Base-by-base conservation (phyloP, 2,329 filamentous ascomycete genomes). In the Trichoderma sp. region DNA sequence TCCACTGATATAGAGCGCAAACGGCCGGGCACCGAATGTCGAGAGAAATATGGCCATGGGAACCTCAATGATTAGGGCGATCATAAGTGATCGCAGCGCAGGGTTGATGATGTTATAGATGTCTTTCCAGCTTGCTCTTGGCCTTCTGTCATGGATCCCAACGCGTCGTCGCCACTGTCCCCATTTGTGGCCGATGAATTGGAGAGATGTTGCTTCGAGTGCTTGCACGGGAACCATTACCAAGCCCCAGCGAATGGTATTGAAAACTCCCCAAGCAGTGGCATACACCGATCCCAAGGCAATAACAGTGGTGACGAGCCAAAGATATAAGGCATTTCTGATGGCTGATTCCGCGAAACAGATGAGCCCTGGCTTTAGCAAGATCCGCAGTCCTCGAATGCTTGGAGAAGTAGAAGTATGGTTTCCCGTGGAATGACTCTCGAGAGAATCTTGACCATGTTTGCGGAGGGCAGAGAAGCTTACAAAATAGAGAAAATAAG, bases 251-350 rank as follows among this genome's bases (percentile, higher is more conserved):
- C 90, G 84, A 52, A 93, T 92, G 0, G 89, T 92, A 67, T 86
- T 90, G 79, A 93, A 93, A 11, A 92, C 82, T 1, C 89, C 88
- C 90, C 90, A 93, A 0, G 90, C 89, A 0, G 90, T 92, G 0
- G 89, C 87, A 75, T 93, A 93, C 7, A 87, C 84, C 0, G 81
- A 78, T 0, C 90, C 89, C 69, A 93, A 81, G 0, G 84, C 79
- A 0, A 93, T 84, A 21, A 93, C 90, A 5, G 84, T 87, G 64
- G 80, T 84, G 0, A 93, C 84, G 0, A 93, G 81, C 90, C 90
- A 93, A 0, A 93, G 84, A 70, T 93, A 93, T 0, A 93, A 80
- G 0, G 87, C 83, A 70, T 93, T 93, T 7, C 90, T 83, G 4
- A 92, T 78, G 0, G 87, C 88, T 0, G 89, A 92, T 74, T 93